Evolutionary conservation across 352 stramenopile species (phyloP).

Genomic region (Phytophthora brassicae): DNA sequence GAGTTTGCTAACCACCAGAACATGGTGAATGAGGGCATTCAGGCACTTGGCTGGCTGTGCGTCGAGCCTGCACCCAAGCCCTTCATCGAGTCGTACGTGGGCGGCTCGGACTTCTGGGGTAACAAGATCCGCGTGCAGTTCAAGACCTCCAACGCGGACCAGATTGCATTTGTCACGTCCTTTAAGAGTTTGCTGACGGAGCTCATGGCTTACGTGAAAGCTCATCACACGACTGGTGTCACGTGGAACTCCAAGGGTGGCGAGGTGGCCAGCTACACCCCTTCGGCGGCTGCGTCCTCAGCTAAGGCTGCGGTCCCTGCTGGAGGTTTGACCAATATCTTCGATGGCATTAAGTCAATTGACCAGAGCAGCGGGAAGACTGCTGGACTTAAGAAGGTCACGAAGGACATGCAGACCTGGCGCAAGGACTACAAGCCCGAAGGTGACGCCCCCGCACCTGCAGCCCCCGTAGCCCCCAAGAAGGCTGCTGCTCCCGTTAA

Average conservation of each 20-base stretch:
- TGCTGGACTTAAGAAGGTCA: slow-evolving; percentile 93
- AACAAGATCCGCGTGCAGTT: slow-evolving; percentile 98
- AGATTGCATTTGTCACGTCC: slow-evolving; percentile 93
- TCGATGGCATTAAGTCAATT: slow-evolving; percentile 85
- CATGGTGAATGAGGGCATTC: slow-evolving; percentile 87
- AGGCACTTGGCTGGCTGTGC: slow-evolving; percentile 80
- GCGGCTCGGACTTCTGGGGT: slow-evolving; percentile 95
- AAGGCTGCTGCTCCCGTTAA: slow-evolving; percentile 41
- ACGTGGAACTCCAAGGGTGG: slow-evolving; percentile 91
- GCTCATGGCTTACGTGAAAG: slow-evolving; percentile 95
- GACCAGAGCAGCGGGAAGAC: slow-evolving; percentile 92
- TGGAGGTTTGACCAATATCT: slow-evolving; percentile 79
- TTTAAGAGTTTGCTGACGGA: slow-evolving; percentile 93
- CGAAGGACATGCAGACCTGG: slow-evolving; percentile 98
- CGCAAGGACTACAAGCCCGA: slow-evolving; percentile 92
- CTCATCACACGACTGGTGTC: slow-evolving; percentile 94
- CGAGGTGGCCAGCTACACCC: slow-evolving; percentile 50
- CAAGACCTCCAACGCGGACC: slow-evolving; percentile 90
- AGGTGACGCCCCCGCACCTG: slow-evolving; percentile 21
- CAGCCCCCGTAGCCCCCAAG: slow-evolving; percentile 23
- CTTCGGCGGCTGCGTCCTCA: slow-evolving; percentile 28
- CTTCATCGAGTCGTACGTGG: slow-evolving; percentile 96
- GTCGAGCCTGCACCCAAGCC: slow-evolving; percentile 88
- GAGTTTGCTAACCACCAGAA: slow-evolving; percentile 87
- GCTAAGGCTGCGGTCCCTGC: slow-evolving; percentile 37